These are phyloP conservation scores for Leishmania guyanensis DNA, from an alignment of 208 protist genomes.

Conservation along the genomic window DNA sequence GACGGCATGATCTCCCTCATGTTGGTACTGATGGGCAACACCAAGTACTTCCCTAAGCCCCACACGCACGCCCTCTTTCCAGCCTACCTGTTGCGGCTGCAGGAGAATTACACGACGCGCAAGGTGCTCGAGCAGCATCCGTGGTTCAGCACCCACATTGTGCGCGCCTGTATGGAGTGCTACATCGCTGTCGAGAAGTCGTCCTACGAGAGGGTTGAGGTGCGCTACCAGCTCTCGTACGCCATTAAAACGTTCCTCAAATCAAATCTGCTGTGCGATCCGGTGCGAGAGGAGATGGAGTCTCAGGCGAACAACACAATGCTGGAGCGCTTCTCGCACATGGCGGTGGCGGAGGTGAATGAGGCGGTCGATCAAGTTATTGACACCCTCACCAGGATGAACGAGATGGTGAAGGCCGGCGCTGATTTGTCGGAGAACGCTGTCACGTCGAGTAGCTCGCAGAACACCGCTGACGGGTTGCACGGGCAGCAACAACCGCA, in stretches of 20 bases:
- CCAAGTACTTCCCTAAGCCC: constrained; percentile 86
- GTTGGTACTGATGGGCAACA: constrained; percentile 92
- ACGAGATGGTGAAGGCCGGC: constrained; percentile 63
- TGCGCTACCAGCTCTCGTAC: constrained; percentile 84
- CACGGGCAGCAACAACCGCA: constrained; percentile 12
- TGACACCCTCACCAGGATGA: constrained; percentile 83
- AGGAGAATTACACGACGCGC: constrained; percentile 55
- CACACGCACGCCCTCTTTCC: constrained; percentile 91
- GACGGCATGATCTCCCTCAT: constrained; percentile 81
- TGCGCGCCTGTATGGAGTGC: constrained; percentile 83
- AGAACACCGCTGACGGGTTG: not conserved
- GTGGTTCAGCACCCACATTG: constrained; percentile 82
- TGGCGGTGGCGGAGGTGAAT: constrained; percentile 89
- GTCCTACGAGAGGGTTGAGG: constrained; percentile 79
- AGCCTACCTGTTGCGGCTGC: constrained; percentile 56
- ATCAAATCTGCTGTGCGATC: constrained; percentile 66
- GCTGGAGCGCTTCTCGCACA: constrained; percentile 90
- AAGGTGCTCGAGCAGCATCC: constrained; percentile 66
- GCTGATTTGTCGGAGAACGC: constrained; percentile 71
- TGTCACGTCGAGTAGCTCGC: constrained; percentile 15
- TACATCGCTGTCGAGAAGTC: constrained; percentile 92
- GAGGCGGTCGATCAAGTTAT: constrained; percentile 85
- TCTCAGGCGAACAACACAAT: constrained; percentile 54
- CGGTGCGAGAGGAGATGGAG: constrained; percentile 79
- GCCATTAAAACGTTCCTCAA: constrained; percentile 76